Evolutionary conservation across 192 early-diverging fungal species (phyloP).

Genomic region (Umbelopsis ramanniana): DNA sequence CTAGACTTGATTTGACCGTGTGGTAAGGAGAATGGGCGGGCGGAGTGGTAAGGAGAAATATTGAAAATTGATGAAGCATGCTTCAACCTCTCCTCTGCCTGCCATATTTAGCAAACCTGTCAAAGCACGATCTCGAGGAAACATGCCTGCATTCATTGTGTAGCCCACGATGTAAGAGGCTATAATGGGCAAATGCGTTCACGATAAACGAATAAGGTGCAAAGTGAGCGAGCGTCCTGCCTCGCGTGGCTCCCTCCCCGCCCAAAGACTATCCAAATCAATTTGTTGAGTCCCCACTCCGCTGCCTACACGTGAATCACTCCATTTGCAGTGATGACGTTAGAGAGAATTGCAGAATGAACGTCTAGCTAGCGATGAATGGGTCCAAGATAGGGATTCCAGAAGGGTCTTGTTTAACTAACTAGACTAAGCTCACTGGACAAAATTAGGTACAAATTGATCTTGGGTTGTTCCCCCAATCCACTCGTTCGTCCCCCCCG

Average conservation of each 20-base stretch:
- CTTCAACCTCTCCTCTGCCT: background rate
- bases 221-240: background rate
- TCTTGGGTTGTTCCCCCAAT: too few relatives aligned
- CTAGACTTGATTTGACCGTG: too few relatives aligned
- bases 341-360: too few relatives aligned
- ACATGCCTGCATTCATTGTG: constrained; percentile 19
- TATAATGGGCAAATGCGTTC: background rate
- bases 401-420: too few relatives aligned
- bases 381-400: too few relatives aligned
- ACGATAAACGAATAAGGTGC: background rate
- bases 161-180: constrained; percentile 18
- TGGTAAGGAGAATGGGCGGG: too few relatives aligned
- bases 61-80: background rate
- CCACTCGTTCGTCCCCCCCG: too few relatives aligned
- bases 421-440: too few relatives aligned
- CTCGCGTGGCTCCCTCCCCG: constrained; percentile 15
- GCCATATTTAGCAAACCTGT: constrained; percentile 10
- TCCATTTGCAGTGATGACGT: background rate
- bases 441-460: too few relatives aligned
- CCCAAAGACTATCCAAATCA: background rate
- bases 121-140: constrained; percentile 4
- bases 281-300: background rate
- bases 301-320: constrained; percentile 7
- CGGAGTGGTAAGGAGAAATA: too few relatives aligned
- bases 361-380: too few relatives aligned